A percentile compares a stretch with the other conserved stretches of the same genome.
phyloP scores from a whole-genome alignment of 192 early-diverging fungal species.

The Linnemannia exigua region DNA sequence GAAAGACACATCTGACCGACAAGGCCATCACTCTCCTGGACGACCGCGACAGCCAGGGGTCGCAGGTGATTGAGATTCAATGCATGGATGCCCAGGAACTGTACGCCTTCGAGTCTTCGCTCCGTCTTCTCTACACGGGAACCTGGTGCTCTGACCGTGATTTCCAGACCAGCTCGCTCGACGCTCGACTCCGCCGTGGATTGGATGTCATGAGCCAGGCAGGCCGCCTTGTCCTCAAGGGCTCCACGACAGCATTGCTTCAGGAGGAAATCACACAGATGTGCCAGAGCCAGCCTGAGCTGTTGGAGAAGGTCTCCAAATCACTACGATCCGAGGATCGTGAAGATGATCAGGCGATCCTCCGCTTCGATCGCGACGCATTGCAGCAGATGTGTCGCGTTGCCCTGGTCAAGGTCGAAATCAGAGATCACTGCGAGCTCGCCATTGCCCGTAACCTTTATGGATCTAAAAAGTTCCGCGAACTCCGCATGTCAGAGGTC shows the following conservation, averaged over 20 bases:
- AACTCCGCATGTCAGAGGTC: slow-evolving; percentile 52
- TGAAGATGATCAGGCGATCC: slow-evolving; percentile 52
- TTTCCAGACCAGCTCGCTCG: slow-evolving; percentile 47
- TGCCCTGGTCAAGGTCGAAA: slow-evolving; percentile 47
- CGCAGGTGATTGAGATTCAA: slow-evolving; percentile 47
- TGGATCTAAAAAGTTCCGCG: slow-evolving; percentile 53
- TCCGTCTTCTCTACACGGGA: slow-evolving; percentile 50
- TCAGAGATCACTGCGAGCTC: slow-evolving; percentile 51
- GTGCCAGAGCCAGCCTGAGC: slow-evolving; percentile 47
- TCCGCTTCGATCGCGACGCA: slow-evolving; percentile 47
- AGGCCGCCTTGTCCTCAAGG: slow-evolving; percentile 42
- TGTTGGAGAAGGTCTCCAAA: slow-evolving; percentile 49
- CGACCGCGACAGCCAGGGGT: slow-evolving; percentile 27
- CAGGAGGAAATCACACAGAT: slow-evolving; percentile 53
- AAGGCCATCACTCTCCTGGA: slow-evolving; percentile 46
- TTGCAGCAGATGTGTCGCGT: slow-evolving; percentile 51
- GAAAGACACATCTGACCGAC: slow-evolving; percentile 22
- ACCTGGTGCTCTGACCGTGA: slow-evolving; percentile 55
- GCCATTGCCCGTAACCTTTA: slow-evolving; percentile 55
- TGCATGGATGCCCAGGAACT: slow-evolving; percentile 51
- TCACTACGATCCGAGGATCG: slow-evolving; percentile 39
- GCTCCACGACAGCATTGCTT: slow-evolving; percentile 43
- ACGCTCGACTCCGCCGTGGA: slow-evolving; percentile 46
- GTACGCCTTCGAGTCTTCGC: slow-evolving; percentile 49
- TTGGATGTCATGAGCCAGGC: slow-evolving; percentile 54